Evolutionary conservation across 345 rosid genomes (phyloP).

Genomic region (Eucalyptus cloeziana): DNA sequence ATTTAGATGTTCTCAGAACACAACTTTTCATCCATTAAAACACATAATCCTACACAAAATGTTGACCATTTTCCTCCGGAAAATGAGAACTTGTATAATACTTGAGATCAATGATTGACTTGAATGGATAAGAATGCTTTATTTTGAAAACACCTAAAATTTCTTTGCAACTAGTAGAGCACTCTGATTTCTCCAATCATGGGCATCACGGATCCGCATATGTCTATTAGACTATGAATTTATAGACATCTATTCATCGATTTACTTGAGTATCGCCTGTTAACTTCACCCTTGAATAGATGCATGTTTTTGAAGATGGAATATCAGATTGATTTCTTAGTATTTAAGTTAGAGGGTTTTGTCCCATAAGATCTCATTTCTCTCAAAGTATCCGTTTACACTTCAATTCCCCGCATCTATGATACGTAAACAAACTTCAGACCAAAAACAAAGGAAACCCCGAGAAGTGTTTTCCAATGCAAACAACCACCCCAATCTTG

Average conservation of each 20-base stretch:
- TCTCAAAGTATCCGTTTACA: neutral
- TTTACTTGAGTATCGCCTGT: neutral
- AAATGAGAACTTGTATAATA: neutral
- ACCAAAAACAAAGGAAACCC: neutral
- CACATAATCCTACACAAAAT: neutral
- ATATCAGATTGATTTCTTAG: neutral
- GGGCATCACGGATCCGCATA: neutral
- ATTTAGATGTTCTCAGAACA: neutral
- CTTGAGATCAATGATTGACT: neutral
- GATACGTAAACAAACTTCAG: neutral
- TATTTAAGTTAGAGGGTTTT: neutral
- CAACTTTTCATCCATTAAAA: neutral
- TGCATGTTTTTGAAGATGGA: neutral
- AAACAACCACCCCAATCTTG: neutral
- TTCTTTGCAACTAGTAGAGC: neutral
- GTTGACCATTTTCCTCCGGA: neutral
- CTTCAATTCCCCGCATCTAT: neutral
- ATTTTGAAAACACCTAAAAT: neutral
- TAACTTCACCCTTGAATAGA: neutral
- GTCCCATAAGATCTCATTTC: neutral
- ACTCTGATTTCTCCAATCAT: neutral
- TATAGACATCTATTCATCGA: neutral
- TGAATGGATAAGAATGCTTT: neutral
- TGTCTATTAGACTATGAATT: neutral
- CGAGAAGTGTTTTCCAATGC: constrained; percentile 1